A percentile compares a stretch with the other conserved stretches of the same genome.
Evolutionary conservation across 306 rosid species (phyloP).

Genomic region (Lathyrus aphaca): DNA sequence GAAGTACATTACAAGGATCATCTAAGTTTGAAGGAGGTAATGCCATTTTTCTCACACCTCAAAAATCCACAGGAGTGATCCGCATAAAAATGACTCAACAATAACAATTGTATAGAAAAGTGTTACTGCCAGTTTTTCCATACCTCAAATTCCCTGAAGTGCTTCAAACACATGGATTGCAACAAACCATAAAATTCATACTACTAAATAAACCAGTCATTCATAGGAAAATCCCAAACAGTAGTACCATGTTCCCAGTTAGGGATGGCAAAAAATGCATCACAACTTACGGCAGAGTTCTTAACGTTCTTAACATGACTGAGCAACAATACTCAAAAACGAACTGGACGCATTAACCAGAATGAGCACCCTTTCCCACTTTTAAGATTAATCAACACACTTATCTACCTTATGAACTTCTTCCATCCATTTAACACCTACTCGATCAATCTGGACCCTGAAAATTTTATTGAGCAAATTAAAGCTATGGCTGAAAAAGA

Average conservation of each 20-base stretch:
- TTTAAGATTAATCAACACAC: constrained; percentile 49
- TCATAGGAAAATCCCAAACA: constrained; percentile 4
- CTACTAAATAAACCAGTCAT: neutral
- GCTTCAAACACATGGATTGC: neutral
- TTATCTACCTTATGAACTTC: constrained; percentile 62
- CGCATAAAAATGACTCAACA: neutral
- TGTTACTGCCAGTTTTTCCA: neutral
- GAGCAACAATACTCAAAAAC: constrained; percentile 35
- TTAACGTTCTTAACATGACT: constrained; percentile 46
- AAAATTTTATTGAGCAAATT: constrained; percentile 63
- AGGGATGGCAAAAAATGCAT: constrained; percentile 33
- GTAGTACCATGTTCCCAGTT: constrained; percentile 20
- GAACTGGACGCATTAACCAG: constrained; percentile 18
- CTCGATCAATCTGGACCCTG: constrained; percentile 71
- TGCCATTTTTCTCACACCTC: neutral
- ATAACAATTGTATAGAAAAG: neutral
- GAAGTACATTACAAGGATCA: too few relatives aligned
- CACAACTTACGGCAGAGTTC: constrained; percentile 52
- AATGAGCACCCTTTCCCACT: constrained; percentile 37
- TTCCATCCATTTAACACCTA: constrained; percentile 58
- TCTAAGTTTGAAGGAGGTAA: too few relatives aligned
- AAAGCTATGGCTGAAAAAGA: constrained; percentile 57
- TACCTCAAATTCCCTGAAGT: neutral
- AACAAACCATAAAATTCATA: neutral
- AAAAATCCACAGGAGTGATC: constrained; percentile 8